Evolutionary conservation across 345 rosid genomes (phyloP).

Genomic region (Pseudoturritis turrita): DNA sequence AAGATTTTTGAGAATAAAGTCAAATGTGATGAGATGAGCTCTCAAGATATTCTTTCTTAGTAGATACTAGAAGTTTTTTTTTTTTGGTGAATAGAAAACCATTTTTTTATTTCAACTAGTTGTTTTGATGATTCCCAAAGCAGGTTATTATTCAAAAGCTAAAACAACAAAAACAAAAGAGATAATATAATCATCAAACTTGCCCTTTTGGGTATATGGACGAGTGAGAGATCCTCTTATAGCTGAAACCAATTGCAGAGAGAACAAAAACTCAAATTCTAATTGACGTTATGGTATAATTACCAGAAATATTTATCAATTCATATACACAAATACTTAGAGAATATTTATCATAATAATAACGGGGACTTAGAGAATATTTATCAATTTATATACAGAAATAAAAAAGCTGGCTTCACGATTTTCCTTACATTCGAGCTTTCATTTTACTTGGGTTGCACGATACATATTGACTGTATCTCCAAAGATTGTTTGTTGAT

Average conservation of each 20-base stretch:
- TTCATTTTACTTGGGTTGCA: neutral
- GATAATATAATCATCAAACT: neutral
- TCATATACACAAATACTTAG: too few species aligned
- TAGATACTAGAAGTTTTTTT: conserved; percentile 1
- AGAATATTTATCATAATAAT: too few species aligned
- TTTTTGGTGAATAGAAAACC: neutral
- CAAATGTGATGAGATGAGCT: conserved; percentile 31
- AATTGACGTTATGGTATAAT: too few species aligned
- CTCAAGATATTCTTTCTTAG: neutral
- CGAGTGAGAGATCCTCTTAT: neutral
- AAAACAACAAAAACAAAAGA: neutral
- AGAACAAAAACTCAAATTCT: too few species aligned
- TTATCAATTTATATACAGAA: neutral
- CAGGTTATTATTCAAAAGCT: conserved; percentile 4
- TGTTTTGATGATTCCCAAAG: conserved; percentile 28
- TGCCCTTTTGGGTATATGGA: neutral
- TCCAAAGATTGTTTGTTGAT: too few species aligned
- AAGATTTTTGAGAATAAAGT: conserved; percentile 6
- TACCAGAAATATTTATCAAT: too few species aligned
- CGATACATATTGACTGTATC: neutral
- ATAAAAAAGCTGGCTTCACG: neutral
- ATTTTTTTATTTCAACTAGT: neutral
- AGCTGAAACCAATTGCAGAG: neutral
- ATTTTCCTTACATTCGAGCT: neutral
- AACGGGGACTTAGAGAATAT: neutral